A percentile compares a stretch with the other conserved stretches of the same genome.
Conservation (phyloP, 805 yeast species). For the Teunomyces pallodes region DNA sequence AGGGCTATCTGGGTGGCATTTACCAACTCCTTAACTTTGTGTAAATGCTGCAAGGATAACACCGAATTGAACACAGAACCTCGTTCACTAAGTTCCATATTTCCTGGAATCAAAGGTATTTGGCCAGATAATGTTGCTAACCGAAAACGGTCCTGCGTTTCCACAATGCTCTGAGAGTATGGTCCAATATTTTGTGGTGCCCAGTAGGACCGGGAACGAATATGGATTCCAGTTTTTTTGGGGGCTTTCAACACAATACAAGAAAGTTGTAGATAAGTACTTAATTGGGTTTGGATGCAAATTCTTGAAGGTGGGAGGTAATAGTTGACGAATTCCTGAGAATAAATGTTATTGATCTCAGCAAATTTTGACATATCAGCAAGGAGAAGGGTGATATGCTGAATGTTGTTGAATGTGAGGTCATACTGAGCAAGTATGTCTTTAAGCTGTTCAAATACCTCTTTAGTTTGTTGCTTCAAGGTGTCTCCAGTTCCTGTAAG, state of each 20-base stretch:
- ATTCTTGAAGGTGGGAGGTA: constrained; percentile 83
- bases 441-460: constrained; percentile 47
- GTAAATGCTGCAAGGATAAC: constrained; percentile 73
- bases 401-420: constrained; percentile 46
- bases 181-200: constrained; percentile 99
- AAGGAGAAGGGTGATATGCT: constrained; percentile 60
- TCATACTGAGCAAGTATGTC: constrained; percentile 26
- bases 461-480: constrained; percentile 41
- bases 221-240: constrained; percentile 71
- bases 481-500: constrained; percentile 16
- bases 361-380: constrained; percentile 64
- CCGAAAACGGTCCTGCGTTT: constrained; percentile 34
- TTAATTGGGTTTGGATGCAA: constrained; percentile 65
- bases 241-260: constrained; percentile 44
- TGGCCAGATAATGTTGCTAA: constrained; percentile 80
- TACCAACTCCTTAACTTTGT: constrained; percentile 56
- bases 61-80: constrained; percentile 33
- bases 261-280: constrained; percentile 55
- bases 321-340: constrained; percentile 50
- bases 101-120: constrained; percentile 75
- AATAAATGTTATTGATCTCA: constrained; percentile 60
- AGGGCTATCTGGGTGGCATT: constrained; percentile 44
- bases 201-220: constrained; percentile 94
- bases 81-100: constrained; percentile 49
- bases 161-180: constrained; percentile 79